Conservation (phyloP, 768 basidiomycete genomes). For the Porphyrellus cyaneotinctus region DNA sequence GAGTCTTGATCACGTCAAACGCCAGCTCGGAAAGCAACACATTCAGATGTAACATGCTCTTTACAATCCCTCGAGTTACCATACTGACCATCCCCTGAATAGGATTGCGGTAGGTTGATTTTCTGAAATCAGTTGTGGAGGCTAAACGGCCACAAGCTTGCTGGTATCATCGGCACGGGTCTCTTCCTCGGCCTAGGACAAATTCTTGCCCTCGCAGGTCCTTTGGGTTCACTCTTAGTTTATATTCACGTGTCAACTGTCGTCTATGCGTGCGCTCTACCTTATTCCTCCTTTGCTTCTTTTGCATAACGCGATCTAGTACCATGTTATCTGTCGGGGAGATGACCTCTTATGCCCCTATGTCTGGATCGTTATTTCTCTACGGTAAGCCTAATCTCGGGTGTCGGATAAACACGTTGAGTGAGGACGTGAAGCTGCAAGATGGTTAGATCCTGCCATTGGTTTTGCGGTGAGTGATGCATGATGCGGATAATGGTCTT, state of each 20-base stretch:
- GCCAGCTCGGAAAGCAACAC: constrained; percentile 18
- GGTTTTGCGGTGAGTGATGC: constrained; percentile 27
- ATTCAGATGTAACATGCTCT: constrained; percentile 16
- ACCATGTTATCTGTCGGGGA: constrained; percentile 30
- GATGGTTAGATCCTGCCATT: constrained; percentile 31
- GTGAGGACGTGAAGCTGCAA: constrained; percentile 18
- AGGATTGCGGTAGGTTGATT: constrained; percentile 20
- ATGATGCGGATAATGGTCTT: neutral
- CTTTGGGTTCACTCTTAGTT: constrained; percentile 28
- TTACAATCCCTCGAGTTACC: neutral
- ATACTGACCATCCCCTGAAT: neutral
- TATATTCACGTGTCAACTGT: constrained; percentile 27
- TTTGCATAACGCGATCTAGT: constrained; percentile 11
- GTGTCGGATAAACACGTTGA: neutral
- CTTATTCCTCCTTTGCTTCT: neutral
- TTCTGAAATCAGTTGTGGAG: neutral
- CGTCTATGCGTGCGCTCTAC: constrained; percentile 24
- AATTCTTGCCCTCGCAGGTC: constrained; percentile 26
- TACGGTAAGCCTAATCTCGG: constrained; percentile 17
- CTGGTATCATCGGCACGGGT: constrained; percentile 30
- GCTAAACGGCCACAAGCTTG: constrained; percentile 18
- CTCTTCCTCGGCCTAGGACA: constrained; percentile 31
- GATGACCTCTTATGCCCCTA: constrained; percentile 27
- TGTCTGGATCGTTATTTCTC: constrained; percentile 28
- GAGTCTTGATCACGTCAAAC: constrained; percentile 17